Conservation (phyloP, 2,329 filamentous ascomycete genomes). For the Sporothrix globosa region DNA sequence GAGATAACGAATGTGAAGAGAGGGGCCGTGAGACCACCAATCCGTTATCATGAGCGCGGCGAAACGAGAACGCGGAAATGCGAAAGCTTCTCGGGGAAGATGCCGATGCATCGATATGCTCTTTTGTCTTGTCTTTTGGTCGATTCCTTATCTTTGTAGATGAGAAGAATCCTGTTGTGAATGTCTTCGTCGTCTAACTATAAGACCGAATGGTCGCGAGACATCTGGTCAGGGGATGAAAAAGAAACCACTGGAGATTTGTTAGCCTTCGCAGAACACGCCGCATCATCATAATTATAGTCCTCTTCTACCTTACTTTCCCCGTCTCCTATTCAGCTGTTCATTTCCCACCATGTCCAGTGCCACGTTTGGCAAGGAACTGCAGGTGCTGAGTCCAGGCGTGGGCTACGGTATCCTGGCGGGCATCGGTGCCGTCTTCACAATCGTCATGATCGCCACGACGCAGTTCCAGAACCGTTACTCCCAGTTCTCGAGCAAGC, state of each 20-base stretch:
- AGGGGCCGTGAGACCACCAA: background rate
- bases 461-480: conserved; percentile 47
- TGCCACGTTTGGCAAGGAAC: conserved; percentile 25
- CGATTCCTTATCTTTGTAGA: conserved; percentile 2
- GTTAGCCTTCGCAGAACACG: background rate
- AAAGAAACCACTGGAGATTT: background rate
- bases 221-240: too few species aligned
- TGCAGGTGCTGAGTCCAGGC: conserved; percentile 40
- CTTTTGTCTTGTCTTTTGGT: background rate
- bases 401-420: conserved; percentile 55
- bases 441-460: conserved; percentile 47
- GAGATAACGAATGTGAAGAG: conserved; percentile 17
- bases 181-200: background rate
- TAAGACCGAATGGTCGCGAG: background rate
- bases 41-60: conserved; percentile 8
- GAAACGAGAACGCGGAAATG: background rate
- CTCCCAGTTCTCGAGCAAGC: conserved; percentile 45
- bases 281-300: background rate
- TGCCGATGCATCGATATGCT: background rate
- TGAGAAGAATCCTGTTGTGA: background rate
- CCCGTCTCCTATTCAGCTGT: background rate
- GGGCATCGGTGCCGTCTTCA: conserved; percentile 53
- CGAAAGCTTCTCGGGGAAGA: background rate
- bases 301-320: background rate
- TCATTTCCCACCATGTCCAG: background rate